phyloP scores from a whole-genome alignment of 306 rosid species.

The Vigna unguiculata region DNA sequence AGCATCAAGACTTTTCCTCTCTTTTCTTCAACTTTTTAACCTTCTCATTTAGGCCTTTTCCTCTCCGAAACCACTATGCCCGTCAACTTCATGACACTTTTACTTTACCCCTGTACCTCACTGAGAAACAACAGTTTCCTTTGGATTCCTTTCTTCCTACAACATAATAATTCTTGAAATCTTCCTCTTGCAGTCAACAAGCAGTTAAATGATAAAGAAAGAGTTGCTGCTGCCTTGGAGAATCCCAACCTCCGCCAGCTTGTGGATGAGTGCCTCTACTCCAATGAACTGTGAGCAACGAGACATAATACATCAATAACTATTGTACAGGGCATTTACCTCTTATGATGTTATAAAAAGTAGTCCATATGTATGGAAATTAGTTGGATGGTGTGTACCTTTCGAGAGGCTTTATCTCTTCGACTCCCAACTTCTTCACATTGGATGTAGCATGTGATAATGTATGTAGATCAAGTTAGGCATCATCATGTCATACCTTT shows the following conservation, averaged over 20 bases:
- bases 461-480: slow-evolving; percentile 41
- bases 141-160: slow-evolving; percentile 19
- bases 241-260: slow-evolving; percentile 97
- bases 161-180: slow-evolving; percentile 25
- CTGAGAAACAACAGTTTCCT: slow-evolving; percentile 25
- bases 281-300: slow-evolving; percentile 78
- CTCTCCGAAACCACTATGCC: neutral
- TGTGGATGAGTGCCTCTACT: slow-evolving; percentile 90
- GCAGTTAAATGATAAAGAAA: slow-evolving; percentile 94
- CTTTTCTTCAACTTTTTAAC: neutral
- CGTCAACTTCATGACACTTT: neutral
- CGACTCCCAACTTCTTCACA: neutral
- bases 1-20: neutral
- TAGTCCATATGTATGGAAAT: slow-evolving; percentile 17
- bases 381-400: slow-evolving; percentile 6
- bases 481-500: neutral
- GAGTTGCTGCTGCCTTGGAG: slow-evolving; percentile 96
- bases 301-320: slow-evolving; percentile 32
- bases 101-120: slow-evolving; percentile 14
- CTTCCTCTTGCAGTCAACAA: slow-evolving; percentile 72
- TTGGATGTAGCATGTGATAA: slow-evolving; percentile 19
- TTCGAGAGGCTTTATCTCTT: slow-evolving; percentile 16
- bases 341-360: slow-evolving; percentile 45
- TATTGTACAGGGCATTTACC: slow-evolving; percentile 42
- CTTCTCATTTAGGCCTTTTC: neutral